Conservation (phyloP, 1,139 yeast species). For the Magnusiomyces sp. region DNA sequence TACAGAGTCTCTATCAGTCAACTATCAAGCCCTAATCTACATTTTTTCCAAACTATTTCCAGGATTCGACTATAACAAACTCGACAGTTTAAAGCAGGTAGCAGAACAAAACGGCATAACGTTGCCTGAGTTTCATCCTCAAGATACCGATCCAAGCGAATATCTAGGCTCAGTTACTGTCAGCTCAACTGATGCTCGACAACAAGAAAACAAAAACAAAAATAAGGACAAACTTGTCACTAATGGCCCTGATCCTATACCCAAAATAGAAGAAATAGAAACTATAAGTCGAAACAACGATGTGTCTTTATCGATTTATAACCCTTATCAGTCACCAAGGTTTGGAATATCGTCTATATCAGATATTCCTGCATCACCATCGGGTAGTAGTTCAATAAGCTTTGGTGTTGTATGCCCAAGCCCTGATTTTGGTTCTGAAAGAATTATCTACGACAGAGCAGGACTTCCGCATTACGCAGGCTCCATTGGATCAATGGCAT, state of each 20-base stretch:
- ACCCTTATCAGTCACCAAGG: neutral
- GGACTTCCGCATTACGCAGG: constrained; percentile 15
- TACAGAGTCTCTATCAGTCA: constrained; percentile 11
- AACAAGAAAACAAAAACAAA: neutral
- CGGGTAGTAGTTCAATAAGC: neutral
- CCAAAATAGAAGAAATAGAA: neutral
- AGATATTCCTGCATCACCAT: neutral
- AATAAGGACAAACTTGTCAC: neutral
- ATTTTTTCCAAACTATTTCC: constrained; percentile 10
- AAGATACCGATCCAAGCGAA: constrained; percentile 9
- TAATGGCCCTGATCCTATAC: neutral
- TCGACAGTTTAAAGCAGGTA: constrained; percentile 7
- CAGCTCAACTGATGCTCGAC: neutral
- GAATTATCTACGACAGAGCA: constrained; percentile 14
- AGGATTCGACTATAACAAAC: constrained; percentile 11
- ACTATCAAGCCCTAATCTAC: constrained; percentile 12
- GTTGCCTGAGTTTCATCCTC: constrained; percentile 10
- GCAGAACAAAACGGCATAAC: constrained; percentile 5
- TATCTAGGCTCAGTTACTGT: constrained; percentile 5
- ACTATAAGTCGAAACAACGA: neutral
- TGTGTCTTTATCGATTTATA: neutral
- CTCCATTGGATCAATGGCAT: constrained; percentile 15
- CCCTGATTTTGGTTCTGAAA: constrained; percentile 13
- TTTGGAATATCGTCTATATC: neutral
- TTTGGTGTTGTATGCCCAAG: neutral